Evolutionary conservation across 179 eudicot species (phyloP).

Genomic region (Beta lomatogona): DNA sequence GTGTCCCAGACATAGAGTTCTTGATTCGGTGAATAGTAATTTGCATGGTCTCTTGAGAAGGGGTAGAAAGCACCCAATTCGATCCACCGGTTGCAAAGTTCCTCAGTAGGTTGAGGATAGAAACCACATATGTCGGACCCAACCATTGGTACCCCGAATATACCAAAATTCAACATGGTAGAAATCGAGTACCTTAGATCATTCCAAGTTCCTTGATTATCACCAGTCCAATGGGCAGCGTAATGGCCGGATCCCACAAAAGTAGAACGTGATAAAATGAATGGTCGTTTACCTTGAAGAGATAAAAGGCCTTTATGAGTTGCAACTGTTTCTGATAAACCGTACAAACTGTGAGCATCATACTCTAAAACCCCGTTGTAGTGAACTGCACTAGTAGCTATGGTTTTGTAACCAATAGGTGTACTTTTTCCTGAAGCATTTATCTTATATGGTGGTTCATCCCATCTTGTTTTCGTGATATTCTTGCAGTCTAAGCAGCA

Average conservation of each 20-base stretch:
- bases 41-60: conserved; percentile 94
- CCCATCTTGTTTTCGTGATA: conserved; percentile 80
- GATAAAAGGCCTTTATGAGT: conserved; percentile 78
- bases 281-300: conserved; percentile 83
- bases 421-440: conserved; percentile 70
- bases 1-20: conserved; percentile 92
- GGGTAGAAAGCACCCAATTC: conserved; percentile 94
- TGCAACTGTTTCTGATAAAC: conserved; percentile 75
- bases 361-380: conserved; percentile 87
- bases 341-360: conserved; percentile 92
- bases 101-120: conserved; percentile 87
- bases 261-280: conserved; percentile 76
- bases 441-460: conserved; percentile 96
- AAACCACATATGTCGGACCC: conserved; percentile 96
- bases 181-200: conserved; percentile 78
- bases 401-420: conserved; percentile 80
- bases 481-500: conserved; percentile 94
- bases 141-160: conserved; percentile 95
- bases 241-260: conserved; percentile 88
- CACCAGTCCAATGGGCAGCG: conserved; percentile 97
- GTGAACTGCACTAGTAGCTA: conserved; percentile 89
- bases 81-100: conserved; percentile 95
- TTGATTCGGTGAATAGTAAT: conserved; percentile 87
- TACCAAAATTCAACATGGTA: conserved; percentile 82
- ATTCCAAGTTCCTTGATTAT: conserved; percentile 83